Conservation (phyloP, 768 basidiomycete species). For the Mycena chlorophos region DNA sequence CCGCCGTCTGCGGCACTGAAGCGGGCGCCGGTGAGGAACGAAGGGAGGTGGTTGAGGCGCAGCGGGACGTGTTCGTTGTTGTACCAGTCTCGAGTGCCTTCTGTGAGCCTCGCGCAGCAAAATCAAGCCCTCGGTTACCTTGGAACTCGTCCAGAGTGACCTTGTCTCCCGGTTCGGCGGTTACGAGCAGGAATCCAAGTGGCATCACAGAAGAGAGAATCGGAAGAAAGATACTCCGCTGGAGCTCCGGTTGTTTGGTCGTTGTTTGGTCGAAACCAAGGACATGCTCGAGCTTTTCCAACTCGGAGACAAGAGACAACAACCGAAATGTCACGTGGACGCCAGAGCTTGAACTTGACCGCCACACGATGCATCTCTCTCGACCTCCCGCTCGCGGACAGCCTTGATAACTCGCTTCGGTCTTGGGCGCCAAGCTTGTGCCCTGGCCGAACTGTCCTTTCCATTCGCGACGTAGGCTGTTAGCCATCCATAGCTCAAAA, state of each 20-base stretch:
- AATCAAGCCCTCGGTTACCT: conserved; percentile 26
- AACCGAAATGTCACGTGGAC: too few species aligned
- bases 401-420: neutral
- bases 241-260: neutral
- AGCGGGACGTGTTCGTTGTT: conserved; percentile 57
- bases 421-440: neutral
- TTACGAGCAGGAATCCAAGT: conserved; percentile 49
- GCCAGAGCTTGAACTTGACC: too few species aligned
- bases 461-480: too few species aligned
- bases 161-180: conserved; percentile 44
- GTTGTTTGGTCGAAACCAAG: neutral
- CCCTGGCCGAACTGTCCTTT: neutral
- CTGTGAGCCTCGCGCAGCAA: neutral
- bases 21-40: conserved; percentile 51
- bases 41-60: conserved; percentile 44
- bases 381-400: neutral
- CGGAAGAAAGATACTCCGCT: neutral
- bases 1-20: conserved; percentile 39
- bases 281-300: neutral
- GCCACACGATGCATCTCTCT: too few species aligned
- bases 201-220: conserved; percentile 29
- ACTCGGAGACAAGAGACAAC: neutral
- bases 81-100: conserved; percentile 47
- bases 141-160: conserved; percentile 51
- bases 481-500: too few species aligned